These are phyloP conservation scores for Quercus agrifolia DNA, from an alignment of 306 rosid genomes.

Conservation along the genomic window DNA sequence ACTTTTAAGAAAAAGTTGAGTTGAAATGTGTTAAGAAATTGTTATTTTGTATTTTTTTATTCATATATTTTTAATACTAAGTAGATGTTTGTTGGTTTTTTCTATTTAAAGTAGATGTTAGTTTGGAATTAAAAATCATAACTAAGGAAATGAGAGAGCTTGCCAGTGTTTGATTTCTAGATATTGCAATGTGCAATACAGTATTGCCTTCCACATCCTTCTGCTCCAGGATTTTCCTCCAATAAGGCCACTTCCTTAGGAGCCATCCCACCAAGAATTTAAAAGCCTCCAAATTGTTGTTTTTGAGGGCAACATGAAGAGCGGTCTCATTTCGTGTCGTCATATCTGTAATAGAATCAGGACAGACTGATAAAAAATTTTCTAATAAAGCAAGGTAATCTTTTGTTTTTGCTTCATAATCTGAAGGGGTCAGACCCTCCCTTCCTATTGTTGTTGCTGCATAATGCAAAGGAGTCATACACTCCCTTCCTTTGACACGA, in stretches of 20 bases:
- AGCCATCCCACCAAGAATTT: constrained; percentile 32
- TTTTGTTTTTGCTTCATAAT: too few relatives aligned
- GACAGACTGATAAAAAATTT: constrained; percentile 26
- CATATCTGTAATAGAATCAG: constrained; percentile 27
- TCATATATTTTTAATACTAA: too few relatives aligned
- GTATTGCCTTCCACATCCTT: constrained; percentile 32
- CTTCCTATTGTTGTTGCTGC: not conserved
- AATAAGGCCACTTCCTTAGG: not conserved
- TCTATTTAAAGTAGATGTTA: too few relatives aligned
- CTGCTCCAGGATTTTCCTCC: not conserved
- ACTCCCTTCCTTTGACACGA: too few relatives aligned
- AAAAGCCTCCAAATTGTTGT: constrained; percentile 17
- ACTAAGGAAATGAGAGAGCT: too few relatives aligned
- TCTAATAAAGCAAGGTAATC: constrained; percentile 8
- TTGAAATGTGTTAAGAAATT: too few relatives aligned
- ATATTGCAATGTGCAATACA: constrained; percentile 27
- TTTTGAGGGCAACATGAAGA: constrained; percentile 33
- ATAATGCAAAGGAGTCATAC: too few relatives aligned
- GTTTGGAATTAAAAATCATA: too few relatives aligned
- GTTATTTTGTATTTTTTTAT: too few relatives aligned
- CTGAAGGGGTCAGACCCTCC: accelerated
- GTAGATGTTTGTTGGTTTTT: too few relatives aligned
- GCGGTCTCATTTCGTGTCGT: constrained; percentile 31
- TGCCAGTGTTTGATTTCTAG: not conserved
- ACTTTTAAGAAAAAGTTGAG: too few relatives aligned